Evolutionary conservation across 805 yeast species (phyloP).

Genomic region (Wickerhamiella shivajii): DNA sequence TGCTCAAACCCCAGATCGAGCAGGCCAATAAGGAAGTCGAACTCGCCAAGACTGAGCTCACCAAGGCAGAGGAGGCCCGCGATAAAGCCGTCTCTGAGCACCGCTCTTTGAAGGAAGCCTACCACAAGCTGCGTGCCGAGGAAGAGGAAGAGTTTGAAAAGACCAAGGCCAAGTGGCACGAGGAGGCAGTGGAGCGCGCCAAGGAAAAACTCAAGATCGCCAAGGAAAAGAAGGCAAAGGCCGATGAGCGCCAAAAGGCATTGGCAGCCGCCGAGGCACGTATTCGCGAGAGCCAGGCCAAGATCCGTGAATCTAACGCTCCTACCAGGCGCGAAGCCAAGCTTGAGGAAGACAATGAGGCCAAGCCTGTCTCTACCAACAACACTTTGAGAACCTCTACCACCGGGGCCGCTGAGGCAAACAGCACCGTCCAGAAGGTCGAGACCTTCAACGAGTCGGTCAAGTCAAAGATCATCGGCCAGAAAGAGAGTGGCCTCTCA

Average conservation of each 20-base stretch:
- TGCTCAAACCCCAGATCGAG: constrained; percentile 1
- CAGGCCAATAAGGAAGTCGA: constrained; percentile 2
- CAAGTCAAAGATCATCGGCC: no score
- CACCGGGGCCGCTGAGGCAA: no score
- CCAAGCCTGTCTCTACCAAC: constrained; percentile 1
- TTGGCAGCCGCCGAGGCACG: constrained; percentile 4
- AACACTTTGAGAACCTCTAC: no score
- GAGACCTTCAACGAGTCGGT: no score
- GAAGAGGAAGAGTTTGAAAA: constrained; percentile 14
- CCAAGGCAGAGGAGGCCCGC: constrained; percentile 2
- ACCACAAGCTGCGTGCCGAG: constrained; percentile 9
- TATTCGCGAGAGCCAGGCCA: constrained; percentile 3
- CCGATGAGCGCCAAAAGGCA: constrained; percentile 8
- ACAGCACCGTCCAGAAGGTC: no score
- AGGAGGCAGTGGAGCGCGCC: constrained; percentile 11
- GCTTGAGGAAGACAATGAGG: background rate
- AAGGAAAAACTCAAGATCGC: constrained; percentile 12
- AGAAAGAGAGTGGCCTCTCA: no score
- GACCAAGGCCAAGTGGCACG: constrained; percentile 9
- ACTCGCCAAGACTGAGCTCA: constrained; percentile 4
- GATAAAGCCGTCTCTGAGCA: constrained; percentile 7
- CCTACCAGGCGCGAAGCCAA: no score
- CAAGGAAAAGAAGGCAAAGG: constrained; percentile 12
- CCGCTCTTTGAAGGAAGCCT: constrained; percentile 5
- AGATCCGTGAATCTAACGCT: no score